Percentiles rank a stretch among this genome's conserved stretches.
These are phyloP conservation scores for Xylaria sp. DNA, from an alignment of 2,329 filamentous ascomycete genomes.

Conservation along the genomic window DNA sequence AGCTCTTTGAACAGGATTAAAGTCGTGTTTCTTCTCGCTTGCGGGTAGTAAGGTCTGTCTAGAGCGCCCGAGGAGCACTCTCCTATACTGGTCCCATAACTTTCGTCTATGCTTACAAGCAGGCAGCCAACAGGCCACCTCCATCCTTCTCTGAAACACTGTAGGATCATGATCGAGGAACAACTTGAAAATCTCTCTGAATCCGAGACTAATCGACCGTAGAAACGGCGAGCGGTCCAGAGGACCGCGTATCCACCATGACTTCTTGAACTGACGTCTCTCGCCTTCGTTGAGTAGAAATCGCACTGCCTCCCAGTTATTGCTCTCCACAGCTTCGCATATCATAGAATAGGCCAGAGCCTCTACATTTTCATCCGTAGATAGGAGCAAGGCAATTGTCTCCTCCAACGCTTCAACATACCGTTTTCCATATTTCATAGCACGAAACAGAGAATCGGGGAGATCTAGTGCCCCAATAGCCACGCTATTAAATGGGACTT, in stretches of 20 bases:
- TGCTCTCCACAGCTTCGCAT: constrained; percentile 7
- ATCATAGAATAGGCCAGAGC: constrained; percentile 16
- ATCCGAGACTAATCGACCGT: constrained; percentile 7
- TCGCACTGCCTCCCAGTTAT: neutral
- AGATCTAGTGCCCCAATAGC: constrained; percentile 5
- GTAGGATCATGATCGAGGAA: neutral
- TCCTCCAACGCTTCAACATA: constrained; percentile 8
- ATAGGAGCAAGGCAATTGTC: neutral
- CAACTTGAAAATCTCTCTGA: constrained; percentile 9
- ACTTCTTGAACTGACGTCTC: neutral
- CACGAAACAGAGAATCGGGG: constrained; percentile 6
- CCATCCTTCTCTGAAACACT: neutral
- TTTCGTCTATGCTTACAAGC: neutral
- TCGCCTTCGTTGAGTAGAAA: constrained; percentile 6
- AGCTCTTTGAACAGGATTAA: neutral
- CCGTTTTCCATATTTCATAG: neutral
- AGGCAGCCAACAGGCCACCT: neutral
- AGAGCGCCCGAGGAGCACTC: neutral
- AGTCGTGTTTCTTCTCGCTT: neutral
- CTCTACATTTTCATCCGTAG: neutral
- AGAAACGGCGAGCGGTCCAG: constrained; percentile 2
- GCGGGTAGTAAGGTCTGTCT: neutral
- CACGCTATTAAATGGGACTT: constrained; percentile 10
- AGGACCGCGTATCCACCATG: constrained; percentile 1
- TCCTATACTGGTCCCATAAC: neutral